Evolutionary conservation across 2,329 filamentous ascomycete species (phyloP).

Genomic region (Lachnellula subtilissima): DNA sequence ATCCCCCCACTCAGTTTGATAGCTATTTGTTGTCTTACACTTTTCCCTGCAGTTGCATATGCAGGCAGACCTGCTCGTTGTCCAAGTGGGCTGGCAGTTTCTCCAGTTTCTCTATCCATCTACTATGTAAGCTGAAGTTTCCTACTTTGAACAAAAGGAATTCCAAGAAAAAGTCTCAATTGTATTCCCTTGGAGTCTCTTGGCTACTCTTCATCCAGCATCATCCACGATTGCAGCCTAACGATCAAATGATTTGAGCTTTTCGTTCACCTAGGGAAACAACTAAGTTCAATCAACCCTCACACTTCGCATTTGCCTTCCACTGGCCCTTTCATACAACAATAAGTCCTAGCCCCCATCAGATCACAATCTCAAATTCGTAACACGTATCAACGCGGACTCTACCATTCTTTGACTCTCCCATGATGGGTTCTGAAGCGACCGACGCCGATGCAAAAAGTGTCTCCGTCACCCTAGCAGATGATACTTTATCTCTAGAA

Average conservation of each 20-base stretch:
- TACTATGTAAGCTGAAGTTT: not conserved
- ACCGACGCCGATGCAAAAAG: not conserved
- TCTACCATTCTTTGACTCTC: not conserved
- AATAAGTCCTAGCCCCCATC: not conserved
- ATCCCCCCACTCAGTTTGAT: not conserved
- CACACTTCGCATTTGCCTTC: not conserved
- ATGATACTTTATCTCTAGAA: not conserved
- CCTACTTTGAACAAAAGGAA: not conserved
- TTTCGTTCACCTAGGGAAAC: no score
- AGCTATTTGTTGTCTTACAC: not conserved
- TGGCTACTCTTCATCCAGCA: no score
- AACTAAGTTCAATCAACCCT: not conserved
- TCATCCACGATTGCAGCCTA: no score
- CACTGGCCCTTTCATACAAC: not conserved
- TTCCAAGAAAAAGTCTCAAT: not conserved
- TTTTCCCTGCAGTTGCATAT: conserved; percentile 9
- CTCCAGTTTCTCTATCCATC: not conserved
- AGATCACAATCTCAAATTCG: not conserved
- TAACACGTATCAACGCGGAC: not conserved
- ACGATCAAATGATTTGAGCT: no score
- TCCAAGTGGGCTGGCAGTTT: not conserved
- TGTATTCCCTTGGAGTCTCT: not conserved
- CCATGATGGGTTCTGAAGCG: not conserved
- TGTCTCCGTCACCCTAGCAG: not conserved
- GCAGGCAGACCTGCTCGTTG: not conserved